Evolutionary conservation across 1,284 basidiomycete species (phyloP), one percentile per base, ranked within the genome.

Genomic region (Heterobasidion annosum): DNA sequence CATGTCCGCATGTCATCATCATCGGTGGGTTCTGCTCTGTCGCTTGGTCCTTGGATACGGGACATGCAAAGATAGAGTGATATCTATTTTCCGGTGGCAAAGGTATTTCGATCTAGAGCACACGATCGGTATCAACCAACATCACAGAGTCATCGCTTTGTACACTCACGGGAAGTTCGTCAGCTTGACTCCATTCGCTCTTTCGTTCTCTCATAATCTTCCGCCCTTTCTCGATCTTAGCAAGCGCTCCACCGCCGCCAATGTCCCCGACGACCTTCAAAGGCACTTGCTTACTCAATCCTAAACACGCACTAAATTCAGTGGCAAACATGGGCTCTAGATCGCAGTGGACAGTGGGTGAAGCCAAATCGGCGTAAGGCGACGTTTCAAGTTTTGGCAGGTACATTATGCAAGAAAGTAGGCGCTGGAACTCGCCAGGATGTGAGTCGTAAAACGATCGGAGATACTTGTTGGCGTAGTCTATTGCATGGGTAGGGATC

Each of bases 1-100:
- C 93, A 70, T 99, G 97, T 0, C 96, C 96, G 66, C 96, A 99
- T 1, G 77, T 72, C 76, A 99, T 85, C 91, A 98, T 95, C 91
- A 97, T 97, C 0, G 96, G 96, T 18, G 95, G 97, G 67, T 99
- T 99, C 56, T 78, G 68, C 52, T 94, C 89, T 1, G 92, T 96
- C 12, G 93, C 85, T 69, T 97, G 94, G 65, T 99, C 96, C 70
- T 98, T 99, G 13, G 92, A 96, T 34, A 99, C 96, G 1, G 97
- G 93, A 68, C 97, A 99, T 45, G 93, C 87, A 67, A 99, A 99
- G 56, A 97, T 90, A 1, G 94, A 97, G 68, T 99, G 97, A 70
- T 96, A 98, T 34, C 93, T 77, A 63, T 94, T 87, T 61, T 91
- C 85, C 1, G 85, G 73, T 0, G 90, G 84, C 10, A 99, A 69